phyloP scores from a whole-genome alignment of 163 green algal species.

The Smithsoniella earleae region DNA sequence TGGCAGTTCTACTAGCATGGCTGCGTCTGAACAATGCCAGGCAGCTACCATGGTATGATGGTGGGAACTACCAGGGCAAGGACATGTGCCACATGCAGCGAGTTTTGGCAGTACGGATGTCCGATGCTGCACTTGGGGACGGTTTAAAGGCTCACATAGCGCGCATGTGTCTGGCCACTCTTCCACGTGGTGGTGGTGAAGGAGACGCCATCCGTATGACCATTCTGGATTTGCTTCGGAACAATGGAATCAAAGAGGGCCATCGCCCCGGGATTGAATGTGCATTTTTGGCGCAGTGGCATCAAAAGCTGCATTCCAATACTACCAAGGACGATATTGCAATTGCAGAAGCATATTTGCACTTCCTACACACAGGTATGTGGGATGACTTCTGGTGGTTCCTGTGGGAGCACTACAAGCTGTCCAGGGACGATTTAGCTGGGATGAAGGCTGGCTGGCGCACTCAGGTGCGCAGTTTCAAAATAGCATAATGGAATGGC shows the following conservation, averaged over 20 bases:
- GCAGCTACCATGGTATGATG: constrained; percentile 62
- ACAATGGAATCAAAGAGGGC: constrained; percentile 77
- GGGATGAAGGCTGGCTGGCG: constrained; percentile 14
- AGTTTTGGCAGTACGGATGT: constrained; percentile 54
- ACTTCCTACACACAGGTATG: constrained; percentile 35
- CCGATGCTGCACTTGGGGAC: constrained; percentile 30
- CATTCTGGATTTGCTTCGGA: constrained; percentile 89
- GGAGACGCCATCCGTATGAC: constrained; percentile 81
- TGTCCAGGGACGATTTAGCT: background rate
- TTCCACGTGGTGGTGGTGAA: constrained; percentile 78
- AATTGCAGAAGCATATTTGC: constrained; percentile 48
- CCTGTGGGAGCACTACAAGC: background rate
- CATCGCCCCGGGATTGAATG: constrained; percentile 56
- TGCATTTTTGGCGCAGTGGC: constrained; percentile 53
- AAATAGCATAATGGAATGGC: no score
- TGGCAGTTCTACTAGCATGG: constrained; percentile 66
- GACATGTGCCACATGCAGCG: constrained; percentile 84
- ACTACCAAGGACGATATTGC: constrained; percentile 48
- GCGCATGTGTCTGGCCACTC: constrained; percentile 53
- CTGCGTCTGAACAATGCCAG: constrained; percentile 60
- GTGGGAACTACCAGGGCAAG: constrained; percentile 74
- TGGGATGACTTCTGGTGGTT: constrained; percentile 12
- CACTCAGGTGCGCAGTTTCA: no score
- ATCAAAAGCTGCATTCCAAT: constrained; percentile 72
- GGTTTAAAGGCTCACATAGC: constrained; percentile 38